Percentiles rank a stretch among this genome's conserved stretches.
phyloP scores from a whole-genome alignment of 1,284 basidiomycete genomes.

The Puccinia brachypodii region DNA sequence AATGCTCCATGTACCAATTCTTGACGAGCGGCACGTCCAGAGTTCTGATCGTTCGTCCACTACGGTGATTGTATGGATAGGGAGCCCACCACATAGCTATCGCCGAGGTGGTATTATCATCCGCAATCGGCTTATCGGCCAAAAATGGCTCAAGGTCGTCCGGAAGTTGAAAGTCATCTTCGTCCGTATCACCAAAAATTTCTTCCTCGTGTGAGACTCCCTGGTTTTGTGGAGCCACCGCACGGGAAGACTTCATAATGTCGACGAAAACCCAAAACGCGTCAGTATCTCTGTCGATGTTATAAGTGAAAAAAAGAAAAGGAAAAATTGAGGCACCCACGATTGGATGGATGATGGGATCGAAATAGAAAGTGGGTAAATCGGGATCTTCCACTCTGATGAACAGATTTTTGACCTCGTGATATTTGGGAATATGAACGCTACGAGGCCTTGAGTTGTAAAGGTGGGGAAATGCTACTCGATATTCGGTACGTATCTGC shows the following conservation, averaged over 20 bases:
- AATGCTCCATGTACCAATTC: constrained; percentile 93
- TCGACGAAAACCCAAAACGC: constrained; percentile 47
- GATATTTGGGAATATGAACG: constrained; percentile 83
- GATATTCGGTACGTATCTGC: constrained; percentile 98
- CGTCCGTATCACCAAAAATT: constrained; percentile 77
- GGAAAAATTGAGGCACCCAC: constrained; percentile 52
- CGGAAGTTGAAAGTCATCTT: constrained; percentile 84
- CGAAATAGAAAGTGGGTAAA: constrained; percentile 99
- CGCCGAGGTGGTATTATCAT: constrained; percentile 87
- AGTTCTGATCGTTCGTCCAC: constrained; percentile 86
- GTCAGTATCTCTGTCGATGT: constrained; percentile 51
- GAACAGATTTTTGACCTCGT: constrained; percentile 94
- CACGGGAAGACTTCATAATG: constrained; percentile 73
- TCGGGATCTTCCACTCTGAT: constrained; percentile 99
- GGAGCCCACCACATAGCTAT: constrained; percentile 99
- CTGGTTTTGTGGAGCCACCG: constrained; percentile 76
- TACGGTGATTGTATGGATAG: constrained; percentile 89
- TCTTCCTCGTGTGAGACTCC: constrained; percentile 84
- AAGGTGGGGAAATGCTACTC: constrained; percentile 97
- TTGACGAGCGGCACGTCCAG: constrained; percentile 96
- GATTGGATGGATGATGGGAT: constrained; percentile 83
- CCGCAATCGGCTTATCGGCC: constrained; percentile 72
- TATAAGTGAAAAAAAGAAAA: constrained; percentile 50
- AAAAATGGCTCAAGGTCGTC: constrained; percentile 81
- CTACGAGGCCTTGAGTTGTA: constrained; percentile 98